Evolutionary conservation across 106 monocot species (phyloP).

Genomic region (Dioscorea alata): DNA sequence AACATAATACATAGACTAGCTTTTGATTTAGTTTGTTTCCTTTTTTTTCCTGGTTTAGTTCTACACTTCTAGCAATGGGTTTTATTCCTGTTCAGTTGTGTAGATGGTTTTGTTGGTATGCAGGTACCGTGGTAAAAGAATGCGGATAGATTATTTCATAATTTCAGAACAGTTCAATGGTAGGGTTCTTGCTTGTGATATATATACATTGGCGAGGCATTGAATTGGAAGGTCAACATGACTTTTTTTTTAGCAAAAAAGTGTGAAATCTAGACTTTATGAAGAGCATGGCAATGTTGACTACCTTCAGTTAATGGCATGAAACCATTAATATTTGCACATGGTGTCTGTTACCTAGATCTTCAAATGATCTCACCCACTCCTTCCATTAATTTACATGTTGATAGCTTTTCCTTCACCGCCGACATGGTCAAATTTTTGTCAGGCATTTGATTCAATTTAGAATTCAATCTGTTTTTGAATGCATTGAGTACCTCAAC

Average conservation of each 20-base stretch:
- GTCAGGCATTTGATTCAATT: too few species aligned
- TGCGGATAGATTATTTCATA: conserved; percentile 95
- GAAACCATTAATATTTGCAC: background rate
- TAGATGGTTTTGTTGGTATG: background rate
- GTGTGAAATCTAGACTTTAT: background rate
- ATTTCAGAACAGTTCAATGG: conserved; percentile 78
- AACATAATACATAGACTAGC: too few species aligned
- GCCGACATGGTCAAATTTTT: too few species aligned
- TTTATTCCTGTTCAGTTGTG: too few species aligned
- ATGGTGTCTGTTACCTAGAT: background rate
- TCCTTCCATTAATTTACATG: background rate
- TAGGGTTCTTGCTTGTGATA: conserved; percentile 56
- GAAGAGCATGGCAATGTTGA: too few species aligned
- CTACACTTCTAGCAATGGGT: too few species aligned
- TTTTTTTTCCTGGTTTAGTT: too few species aligned
- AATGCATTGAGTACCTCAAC: background rate
- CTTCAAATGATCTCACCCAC: background rate
- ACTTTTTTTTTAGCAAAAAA: background rate
- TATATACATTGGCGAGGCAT: conserved; percentile 88
- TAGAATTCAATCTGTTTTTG: background rate
- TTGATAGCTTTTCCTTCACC: background rate
- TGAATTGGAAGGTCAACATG: conserved; percentile 72
- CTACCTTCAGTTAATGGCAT: background rate
- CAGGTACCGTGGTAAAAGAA: conserved; percentile 93
- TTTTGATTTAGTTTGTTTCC: too few species aligned